These are phyloP conservation scores for Pseudocercospora pini-densiflorae DNA, from an alignment of 2,329 filamentous ascomycete species.

Conservation along the genomic window DNA sequence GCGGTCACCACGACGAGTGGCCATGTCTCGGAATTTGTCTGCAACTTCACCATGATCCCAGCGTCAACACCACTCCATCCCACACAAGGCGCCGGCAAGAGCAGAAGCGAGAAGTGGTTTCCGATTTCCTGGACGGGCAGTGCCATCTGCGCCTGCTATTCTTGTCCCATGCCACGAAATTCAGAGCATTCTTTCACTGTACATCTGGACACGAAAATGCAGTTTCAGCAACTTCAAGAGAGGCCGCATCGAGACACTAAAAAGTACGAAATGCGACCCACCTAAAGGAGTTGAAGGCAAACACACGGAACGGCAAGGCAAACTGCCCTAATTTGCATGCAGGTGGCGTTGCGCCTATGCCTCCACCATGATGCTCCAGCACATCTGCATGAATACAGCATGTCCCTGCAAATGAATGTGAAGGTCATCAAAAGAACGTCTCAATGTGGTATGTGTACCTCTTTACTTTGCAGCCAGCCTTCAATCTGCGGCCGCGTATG, in stretches of 20 bases:
- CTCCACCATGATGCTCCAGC: not conserved
- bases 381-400: not conserved
- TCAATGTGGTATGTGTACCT: not conserved
- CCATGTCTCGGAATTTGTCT: not conserved
- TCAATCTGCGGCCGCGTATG: no score
- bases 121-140: not conserved
- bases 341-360: not conserved
- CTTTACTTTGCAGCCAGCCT: not conserved
- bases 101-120: no score
- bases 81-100: no score
- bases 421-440: not conserved
- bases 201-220: not conserved
- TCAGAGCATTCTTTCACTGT: not conserved
- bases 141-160: not conserved
- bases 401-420: not conserved
- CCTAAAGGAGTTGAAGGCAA: not conserved
- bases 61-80: no score
- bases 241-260: not conserved
- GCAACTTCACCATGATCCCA: not conserved
- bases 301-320: not conserved
- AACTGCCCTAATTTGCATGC: constrained; percentile 1
- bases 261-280: not conserved
- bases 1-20: not conserved
- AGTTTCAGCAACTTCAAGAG: not conserved
- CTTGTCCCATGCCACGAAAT: not conserved